phyloP scores from a whole-genome alignment of 2,329 filamentous ascomycete species.

The Ascochyta rabiei region DNA sequence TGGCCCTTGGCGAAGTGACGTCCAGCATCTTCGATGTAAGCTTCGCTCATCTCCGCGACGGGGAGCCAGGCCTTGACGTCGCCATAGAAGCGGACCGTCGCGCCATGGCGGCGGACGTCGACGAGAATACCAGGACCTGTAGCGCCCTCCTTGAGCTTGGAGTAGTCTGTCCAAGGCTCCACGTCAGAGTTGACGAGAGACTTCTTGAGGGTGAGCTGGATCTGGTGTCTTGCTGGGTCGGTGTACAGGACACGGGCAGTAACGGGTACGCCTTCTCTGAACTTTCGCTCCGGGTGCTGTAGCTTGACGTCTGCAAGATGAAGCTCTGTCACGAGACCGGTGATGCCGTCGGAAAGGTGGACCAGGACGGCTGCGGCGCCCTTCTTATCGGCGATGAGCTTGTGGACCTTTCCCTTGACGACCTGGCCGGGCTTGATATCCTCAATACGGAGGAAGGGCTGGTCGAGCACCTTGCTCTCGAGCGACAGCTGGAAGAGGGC shows the following conservation, averaged over 20 bases:
- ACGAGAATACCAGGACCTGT: constrained; percentile 87
- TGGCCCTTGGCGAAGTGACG: constrained; percentile 91
- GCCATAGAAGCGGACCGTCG: constrained; percentile 92
- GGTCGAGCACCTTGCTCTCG: constrained; percentile 80
- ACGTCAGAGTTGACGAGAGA: constrained; percentile 88
- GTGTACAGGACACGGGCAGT: constrained; percentile 85
- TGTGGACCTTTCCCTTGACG: constrained; percentile 83
- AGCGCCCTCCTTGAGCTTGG: constrained; percentile 73
- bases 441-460: constrained; percentile 88
- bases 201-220: constrained; percentile 93
- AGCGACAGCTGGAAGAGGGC: constrained; percentile 85
- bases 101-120: constrained; percentile 77
- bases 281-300: constrained; percentile 95
- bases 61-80: constrained; percentile 84
- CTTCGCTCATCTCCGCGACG: constrained; percentile 96
- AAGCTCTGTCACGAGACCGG: constrained; percentile 83
- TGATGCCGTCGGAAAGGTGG: constrained; percentile 83
- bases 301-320: constrained; percentile 88
- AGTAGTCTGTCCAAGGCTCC: constrained; percentile 77
- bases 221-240: constrained; percentile 74
- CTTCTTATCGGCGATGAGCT: constrained; percentile 76
- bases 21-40: constrained; percentile 85
- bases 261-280: constrained; percentile 82
- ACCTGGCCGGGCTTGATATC: constrained; percentile 83
- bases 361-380: constrained; percentile 83